These are phyloP conservation scores for Solanum bulbocastanum DNA, from an alignment of 257 asterid species.

Conservation along the genomic window DNA sequence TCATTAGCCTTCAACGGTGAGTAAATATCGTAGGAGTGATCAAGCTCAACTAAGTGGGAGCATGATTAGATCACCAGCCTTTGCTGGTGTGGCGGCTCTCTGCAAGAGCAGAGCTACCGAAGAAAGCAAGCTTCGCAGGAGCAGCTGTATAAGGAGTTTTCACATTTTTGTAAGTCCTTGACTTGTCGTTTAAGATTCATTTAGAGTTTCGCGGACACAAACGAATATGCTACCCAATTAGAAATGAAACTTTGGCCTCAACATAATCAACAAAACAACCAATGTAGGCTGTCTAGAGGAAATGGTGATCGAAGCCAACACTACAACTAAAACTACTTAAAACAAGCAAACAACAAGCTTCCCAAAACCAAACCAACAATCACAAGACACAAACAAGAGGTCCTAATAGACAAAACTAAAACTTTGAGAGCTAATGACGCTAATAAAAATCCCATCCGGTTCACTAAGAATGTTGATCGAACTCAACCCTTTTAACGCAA, in stretches of 20 bases:
- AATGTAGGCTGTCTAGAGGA: background rate
- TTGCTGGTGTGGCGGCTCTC: background rate
- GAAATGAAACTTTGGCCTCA: background rate
- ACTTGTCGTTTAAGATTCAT: too few relatives aligned
- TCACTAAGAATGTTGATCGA: background rate
- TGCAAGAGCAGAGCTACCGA: background rate
- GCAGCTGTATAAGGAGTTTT: background rate
- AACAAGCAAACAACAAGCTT: background rate
- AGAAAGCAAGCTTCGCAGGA: background rate
- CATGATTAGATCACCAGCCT: background rate
- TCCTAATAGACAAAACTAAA: background rate
- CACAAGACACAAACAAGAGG: background rate
- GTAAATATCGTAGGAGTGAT: background rate
- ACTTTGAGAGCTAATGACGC: background rate
- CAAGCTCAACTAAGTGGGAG: background rate
- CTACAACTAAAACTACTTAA: background rate
- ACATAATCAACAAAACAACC: background rate
- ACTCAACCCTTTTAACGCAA: background rate
- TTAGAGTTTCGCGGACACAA: background rate
- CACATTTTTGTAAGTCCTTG: too few relatives aligned
- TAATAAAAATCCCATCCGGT: background rate
- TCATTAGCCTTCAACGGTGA: background rate
- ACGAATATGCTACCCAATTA: too few relatives aligned
- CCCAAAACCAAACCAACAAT: background rate
- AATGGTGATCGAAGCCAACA: background rate